A percentile compares a stretch with the other conserved stretches of the same genome.
These are phyloP conservation scores for Sporothrix sp. DNA, from an alignment of 2,329 filamentous ascomycete species.

Conservation along the genomic window DNA sequence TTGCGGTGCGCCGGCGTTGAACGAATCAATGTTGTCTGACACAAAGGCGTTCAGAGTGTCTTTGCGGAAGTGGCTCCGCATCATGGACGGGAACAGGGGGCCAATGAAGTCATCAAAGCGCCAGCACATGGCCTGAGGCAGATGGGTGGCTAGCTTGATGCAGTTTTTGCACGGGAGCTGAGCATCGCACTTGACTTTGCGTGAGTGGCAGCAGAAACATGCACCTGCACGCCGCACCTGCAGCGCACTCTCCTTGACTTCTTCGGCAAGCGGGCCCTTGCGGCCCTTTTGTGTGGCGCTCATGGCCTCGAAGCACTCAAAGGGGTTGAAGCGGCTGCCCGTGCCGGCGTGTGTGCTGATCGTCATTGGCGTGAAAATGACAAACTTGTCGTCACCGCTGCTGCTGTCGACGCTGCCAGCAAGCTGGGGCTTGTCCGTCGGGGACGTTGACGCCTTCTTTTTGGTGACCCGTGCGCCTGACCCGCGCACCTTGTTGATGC, in stretches of 20 bases:
- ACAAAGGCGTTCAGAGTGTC: constrained; percentile 41
- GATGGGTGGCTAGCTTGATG: constrained; percentile 38
- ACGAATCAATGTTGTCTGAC: constrained; percentile 38
- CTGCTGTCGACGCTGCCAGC: constrained; percentile 12
- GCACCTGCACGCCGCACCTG: constrained; percentile 45
- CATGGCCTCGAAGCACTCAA: constrained; percentile 45
- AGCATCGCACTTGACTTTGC: constrained; percentile 49
- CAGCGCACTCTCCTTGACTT: constrained; percentile 45
- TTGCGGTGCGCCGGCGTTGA: constrained; percentile 33
- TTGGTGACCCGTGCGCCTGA: constrained; percentile 34
- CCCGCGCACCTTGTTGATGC: constrained; percentile 34
- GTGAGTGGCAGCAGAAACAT: constrained; percentile 50
- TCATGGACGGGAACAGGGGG: constrained; percentile 42
- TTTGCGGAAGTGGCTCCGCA: constrained; percentile 40
- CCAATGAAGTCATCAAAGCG: constrained; percentile 46
- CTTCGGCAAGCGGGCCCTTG: constrained; percentile 44
- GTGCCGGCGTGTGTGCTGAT: constrained; percentile 40
- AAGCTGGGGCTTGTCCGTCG: constrained; percentile 10
- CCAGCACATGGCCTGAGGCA: constrained; percentile 49
- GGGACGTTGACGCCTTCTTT: constrained; percentile 26
- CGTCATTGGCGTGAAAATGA: constrained; percentile 45
- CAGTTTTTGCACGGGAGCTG: constrained; percentile 48
- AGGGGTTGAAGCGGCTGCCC: constrained; percentile 35
- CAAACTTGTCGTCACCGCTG: constrained; percentile 36
- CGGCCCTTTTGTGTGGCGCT: constrained; percentile 44